Evolutionary conservation across 805 yeast species (phyloP), one percentile per base, ranked within the genome.

Genomic region (Myxozyma melibiosi): DNA sequence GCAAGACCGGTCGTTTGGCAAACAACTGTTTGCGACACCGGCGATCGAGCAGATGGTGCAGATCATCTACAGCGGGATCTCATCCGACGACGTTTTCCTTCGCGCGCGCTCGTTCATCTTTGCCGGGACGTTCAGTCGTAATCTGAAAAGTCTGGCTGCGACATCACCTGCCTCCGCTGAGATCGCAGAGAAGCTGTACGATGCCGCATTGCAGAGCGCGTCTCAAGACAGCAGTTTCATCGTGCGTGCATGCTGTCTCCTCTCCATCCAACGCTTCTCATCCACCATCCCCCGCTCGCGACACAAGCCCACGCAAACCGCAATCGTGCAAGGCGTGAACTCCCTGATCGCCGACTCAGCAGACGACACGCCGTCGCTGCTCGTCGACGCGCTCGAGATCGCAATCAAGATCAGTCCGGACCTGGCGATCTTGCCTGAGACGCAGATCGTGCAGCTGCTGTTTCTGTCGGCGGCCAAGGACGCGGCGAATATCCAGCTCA

Each of bases 311-410:
- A 58, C 64, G 42, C 75, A 72, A 54, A 41, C 42, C 18, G 43
- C 63, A 2, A 61, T 75, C 9, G 67, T 80, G 35, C 44, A 62
- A 1, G 61, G 81, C 0, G 76, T 84, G 9, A 66, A 69, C 2
- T 69, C 77, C 1, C 70, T 92, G 8, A 67, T 79, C 2, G 80
- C 78, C 1, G 85, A 82, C 0, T 80, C 94, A 0, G 87, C 84
- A 43, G 96, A 89, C 44, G 98, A 91, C 66, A 80, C 96, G 0
- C 83, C 87, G 34, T 81, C 90, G 1, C 77, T 86, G 45, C 71
- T 91, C 40, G 77, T 88, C 11, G 96, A 90, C 68, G 80, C 86
- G 0, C 70, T 88, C n/a, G 76, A 84, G 0, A 76, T 79, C 2
- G 80, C 84, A 0, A 79, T 87, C 38, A 75, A 77, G 46, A 75